phyloP scores from a whole-genome alignment of 768 basidiomycete genomes.

The Collybia sp. region DNA sequence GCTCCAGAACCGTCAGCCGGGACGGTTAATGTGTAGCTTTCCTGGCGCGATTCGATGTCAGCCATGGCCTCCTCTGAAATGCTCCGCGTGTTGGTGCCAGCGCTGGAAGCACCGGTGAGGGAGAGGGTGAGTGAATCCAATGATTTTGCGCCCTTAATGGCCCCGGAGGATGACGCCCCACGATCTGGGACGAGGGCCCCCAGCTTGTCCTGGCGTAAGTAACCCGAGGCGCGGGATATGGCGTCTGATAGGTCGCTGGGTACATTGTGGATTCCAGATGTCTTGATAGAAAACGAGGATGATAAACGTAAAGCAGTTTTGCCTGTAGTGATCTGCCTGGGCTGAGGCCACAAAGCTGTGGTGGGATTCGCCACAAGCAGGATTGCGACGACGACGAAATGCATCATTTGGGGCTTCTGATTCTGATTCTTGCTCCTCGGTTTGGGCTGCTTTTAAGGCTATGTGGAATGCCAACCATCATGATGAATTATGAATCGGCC shows the following conservation, averaged over 20 bases:
- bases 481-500: no score
- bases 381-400: slow-evolving; percentile 7
- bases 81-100: slow-evolving; percentile 22
- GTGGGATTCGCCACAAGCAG: slow-evolving; percentile 16
- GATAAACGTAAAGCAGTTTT: slow-evolving; percentile 30
- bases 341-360: slow-evolving; percentile 32
- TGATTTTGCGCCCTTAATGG: slow-evolving; percentile 33
- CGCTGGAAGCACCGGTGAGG: slow-evolving; percentile 21
- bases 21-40: slow-evolving; percentile 56
- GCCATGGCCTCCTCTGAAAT: slow-evolving; percentile 54
- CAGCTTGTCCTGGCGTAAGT: slow-evolving; percentile 50
- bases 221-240: slow-evolving; percentile 37
- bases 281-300: slow-evolving; percentile 30
- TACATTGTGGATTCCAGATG: slow-evolving; percentile 37
- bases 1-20: slow-evolving; percentile 54
- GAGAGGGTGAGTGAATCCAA: slow-evolving; percentile 42
- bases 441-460: no score
- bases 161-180: slow-evolving; percentile 42
- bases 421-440: background rate
- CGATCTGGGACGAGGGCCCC: slow-evolving; percentile 57
- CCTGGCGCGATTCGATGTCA: slow-evolving; percentile 47
- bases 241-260: slow-evolving; percentile 57
- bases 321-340: slow-evolving; percentile 39
- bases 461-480: no score
- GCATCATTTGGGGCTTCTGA: slow-evolving; percentile 7